Conservation (phyloP, 1,139 yeast genomes). For the Trichomonascaceae sp. region DNA sequence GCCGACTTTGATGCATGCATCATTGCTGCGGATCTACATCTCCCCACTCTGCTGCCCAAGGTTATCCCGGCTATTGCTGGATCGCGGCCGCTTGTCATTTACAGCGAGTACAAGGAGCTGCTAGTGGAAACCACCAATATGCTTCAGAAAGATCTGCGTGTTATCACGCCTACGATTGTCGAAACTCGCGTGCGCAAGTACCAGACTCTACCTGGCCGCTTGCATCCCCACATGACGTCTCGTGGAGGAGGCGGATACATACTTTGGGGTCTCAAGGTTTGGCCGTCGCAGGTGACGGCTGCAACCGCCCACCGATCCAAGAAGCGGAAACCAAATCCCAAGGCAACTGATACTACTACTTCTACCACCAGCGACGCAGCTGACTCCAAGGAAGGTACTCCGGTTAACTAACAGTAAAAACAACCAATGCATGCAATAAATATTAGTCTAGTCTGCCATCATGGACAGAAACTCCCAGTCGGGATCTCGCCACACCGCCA, state of each 20-base stretch:
- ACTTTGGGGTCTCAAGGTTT: conserved; percentile 65
- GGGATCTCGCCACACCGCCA: conserved; percentile 23
- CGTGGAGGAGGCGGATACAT: conserved; percentile 88
- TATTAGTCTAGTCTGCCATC: conserved; percentile 1
- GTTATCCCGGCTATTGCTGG: conserved; percentile 66
- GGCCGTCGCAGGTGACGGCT: conserved; percentile 48
- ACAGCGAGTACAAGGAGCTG: conserved; percentile 68
- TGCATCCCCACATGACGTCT: conserved; percentile 93
- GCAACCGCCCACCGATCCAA: conserved; percentile 23
- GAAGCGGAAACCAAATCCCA: conserved; percentile 19
- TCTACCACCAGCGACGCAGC: no score
- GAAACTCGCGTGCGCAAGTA: conserved; percentile 78
- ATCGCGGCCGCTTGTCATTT: conserved; percentile 73
- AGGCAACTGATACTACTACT: conserved; percentile 7
- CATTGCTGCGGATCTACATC: conserved; percentile 58
- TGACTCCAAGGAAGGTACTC: conserved; percentile 1
- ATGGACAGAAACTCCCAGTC: conserved; percentile 11
- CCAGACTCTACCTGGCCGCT: conserved; percentile 86
- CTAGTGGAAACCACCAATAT: conserved; percentile 61
- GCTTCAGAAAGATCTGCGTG: conserved; percentile 49
- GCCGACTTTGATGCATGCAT: conserved; percentile 68
- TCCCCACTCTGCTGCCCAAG: conserved; percentile 49
- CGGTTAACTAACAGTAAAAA: conserved; percentile 1
- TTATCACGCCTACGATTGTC: conserved; percentile 70
- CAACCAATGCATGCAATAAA: no score